phyloP scores from a whole-genome alignment of 192 early-diverging fungal genomes.

The Backusella circina region DNA sequence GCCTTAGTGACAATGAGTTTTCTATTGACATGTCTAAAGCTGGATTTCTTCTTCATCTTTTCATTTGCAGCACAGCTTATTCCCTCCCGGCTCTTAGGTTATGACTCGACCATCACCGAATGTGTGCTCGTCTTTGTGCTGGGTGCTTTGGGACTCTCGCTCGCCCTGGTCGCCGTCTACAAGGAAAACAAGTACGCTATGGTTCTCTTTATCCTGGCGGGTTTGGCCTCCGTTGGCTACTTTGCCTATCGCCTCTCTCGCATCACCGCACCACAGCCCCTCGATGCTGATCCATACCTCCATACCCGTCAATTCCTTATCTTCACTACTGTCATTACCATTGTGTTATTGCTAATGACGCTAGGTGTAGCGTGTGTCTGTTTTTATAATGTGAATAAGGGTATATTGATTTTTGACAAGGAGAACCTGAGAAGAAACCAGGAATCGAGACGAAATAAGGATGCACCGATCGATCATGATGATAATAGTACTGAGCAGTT shows the following conservation, averaged over 20 bases:
- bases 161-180: constrained; percentile 26
- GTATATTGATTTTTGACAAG: neutral
- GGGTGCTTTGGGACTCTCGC: constrained; percentile 14
- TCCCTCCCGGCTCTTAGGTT: constrained; percentile 32
- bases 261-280: neutral
- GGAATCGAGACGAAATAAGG: neutral
- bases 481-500: neutral
- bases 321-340: constrained; percentile 31
- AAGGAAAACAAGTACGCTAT: constrained; percentile 36
- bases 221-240: constrained; percentile 18
- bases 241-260: constrained; percentile 25
- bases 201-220: constrained; percentile 8
- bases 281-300: constrained; percentile 31
- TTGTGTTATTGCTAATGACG: constrained; percentile 16
- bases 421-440: neutral
- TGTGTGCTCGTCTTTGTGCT: constrained; percentile 34
- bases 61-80: constrained; percentile 43
- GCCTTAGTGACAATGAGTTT: constrained; percentile 32
- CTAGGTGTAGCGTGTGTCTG: constrained; percentile 11
- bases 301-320: constrained; percentile 40
- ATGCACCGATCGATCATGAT: neutral
- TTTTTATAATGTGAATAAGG: constrained; percentile 1
- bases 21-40: constrained; percentile 39
- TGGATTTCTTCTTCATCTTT: constrained; percentile 42
- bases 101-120: constrained; percentile 25